phyloP scores from a whole-genome alignment of 2,329 filamentous ascomycete species.

The Pestalotiopsis sp. region DNA sequence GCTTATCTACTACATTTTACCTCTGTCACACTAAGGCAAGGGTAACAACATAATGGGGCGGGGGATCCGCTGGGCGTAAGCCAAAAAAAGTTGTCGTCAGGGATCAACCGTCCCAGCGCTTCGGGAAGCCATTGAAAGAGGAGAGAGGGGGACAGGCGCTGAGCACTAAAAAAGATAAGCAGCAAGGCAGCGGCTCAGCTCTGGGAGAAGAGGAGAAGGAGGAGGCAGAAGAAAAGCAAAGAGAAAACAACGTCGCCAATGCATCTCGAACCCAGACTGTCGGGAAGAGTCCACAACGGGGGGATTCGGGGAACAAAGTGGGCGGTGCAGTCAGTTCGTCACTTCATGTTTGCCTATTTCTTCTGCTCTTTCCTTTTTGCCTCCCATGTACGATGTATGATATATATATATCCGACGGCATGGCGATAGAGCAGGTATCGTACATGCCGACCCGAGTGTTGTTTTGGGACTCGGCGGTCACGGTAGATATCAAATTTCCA shows the following conservation, averaged over 20 bases:
- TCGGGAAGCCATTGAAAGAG: not conserved
- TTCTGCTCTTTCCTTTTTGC: not conserved
- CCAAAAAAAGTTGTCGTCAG: not conserved
- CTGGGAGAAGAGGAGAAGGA: not conserved
- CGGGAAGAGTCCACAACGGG: not conserved
- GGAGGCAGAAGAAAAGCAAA: not conserved
- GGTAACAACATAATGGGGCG: not conserved
- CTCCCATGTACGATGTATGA: not conserved
- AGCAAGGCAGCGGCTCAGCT: not conserved
- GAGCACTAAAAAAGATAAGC: not conserved
- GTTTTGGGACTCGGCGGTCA: not conserved
- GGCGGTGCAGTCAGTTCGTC: not conserved
- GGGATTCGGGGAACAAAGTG: not conserved
- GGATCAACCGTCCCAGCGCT: slow-evolving; percentile 4
- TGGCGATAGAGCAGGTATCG: too few species aligned
- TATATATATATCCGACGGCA: not conserved
- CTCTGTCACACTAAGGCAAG: not conserved
- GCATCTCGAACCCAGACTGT: not conserved
- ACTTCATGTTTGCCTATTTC: not conserved
- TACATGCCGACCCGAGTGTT: not conserved
- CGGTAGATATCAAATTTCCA: too few species aligned
- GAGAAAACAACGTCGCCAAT: not conserved
- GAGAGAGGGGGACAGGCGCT: not conserved
- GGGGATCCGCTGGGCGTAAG: not conserved
- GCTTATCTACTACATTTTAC: not conserved